Conservation (phyloP, 176 grass and related monocot genomes). For the Puccinellia tenuiflora region DNA sequence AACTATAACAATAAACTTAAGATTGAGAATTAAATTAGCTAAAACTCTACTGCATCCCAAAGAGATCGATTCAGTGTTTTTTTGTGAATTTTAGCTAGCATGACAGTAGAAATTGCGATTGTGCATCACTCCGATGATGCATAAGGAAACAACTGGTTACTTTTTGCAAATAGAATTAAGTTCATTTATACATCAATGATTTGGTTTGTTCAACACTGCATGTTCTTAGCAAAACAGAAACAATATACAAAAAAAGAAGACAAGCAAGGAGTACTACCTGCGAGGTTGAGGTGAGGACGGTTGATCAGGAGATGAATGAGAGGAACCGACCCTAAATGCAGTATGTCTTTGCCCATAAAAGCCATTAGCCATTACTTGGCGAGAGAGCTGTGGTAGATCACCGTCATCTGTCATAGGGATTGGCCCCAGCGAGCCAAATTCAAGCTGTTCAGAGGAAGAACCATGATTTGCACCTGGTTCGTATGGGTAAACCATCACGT, state of each 20-base stretch:
- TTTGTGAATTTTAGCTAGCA: not conserved
- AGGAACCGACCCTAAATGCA: conserved; percentile 50
- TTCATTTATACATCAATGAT: not conserved
- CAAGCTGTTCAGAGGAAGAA: conserved; percentile 47
- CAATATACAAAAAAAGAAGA: conserved; percentile 12
- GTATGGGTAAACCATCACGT: conserved; percentile 56
- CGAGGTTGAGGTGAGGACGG: conserved; percentile 61
- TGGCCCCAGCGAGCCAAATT: conserved; percentile 68
- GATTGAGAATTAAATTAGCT: not conserved
- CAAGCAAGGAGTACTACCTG: conserved; percentile 34
- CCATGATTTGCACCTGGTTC: conserved; percentile 37
- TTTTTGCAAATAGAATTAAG: conserved; percentile 5
- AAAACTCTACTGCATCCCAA: not conserved
- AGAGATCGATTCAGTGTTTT: not conserved
- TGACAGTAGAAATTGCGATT: not conserved
- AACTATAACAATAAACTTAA: not conserved
- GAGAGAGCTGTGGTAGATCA: conserved; percentile 18
- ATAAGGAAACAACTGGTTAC: not conserved
- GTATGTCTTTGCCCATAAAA: conserved; percentile 48
- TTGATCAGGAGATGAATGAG: conserved; percentile 68
- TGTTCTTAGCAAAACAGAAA: conserved; percentile 4
- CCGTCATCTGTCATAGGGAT: conserved; percentile 32
- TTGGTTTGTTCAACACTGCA: not conserved
- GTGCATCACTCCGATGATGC: not conserved
- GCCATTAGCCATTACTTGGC: conserved; percentile 36